Evolutionary conservation across 2,329 filamentous ascomycete species (phyloP), one percentile per base, ranked within the genome.

Genomic region (Aspergillus sp.): DNA sequence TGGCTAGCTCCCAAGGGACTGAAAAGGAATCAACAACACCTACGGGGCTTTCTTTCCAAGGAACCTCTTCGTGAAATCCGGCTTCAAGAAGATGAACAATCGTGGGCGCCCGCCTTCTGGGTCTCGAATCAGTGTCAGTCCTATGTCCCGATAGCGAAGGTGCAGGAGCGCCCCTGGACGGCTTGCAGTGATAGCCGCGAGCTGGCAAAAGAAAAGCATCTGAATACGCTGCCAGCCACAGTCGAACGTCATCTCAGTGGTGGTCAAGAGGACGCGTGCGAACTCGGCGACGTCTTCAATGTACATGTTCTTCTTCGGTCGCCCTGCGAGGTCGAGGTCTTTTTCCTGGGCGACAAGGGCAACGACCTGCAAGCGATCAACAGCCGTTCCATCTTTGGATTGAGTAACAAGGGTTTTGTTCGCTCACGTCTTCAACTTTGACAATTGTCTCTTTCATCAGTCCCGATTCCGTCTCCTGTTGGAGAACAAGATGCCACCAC

Each of bases 281-380:
- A 70, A 73, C 59, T 73, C 63, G 17, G 63, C 63, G 5, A 73
- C 50, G 63, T 73, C 65, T 58, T 73, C 57, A 48, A 72, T 60
- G 58, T 68, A 73, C 53, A 74, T 74, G 12, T 60, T 70, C 41
- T 58, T 58, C 62, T 72, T 73, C 45, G 57, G 62, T 37, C 58
- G 49, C 39, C 52, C 7, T 35, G 53, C 41, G 23, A 68, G 49
- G 15, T 56, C 48, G 21, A 74, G 64, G 1, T 63, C 56, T 52
- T 73, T 68, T 33, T 71, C 56, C 40, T 27, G 57, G 12, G 64
- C 60, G 15, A 73, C 55, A 41, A 68, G 56, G 4, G 65, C 67
- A 21, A 73, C 39, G 3, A 72, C 49, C 69, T 73, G 58, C 52
- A 45, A 40, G n/a, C 14, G 5, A 61, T 59, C 23, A 59, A 35